A percentile compares a stretch with the other conserved stretches of the same genome.
Evolutionary conservation across 768 basidiomycete genomes (phyloP).

Genomic region (Kwoniella heveanensis): DNA sequence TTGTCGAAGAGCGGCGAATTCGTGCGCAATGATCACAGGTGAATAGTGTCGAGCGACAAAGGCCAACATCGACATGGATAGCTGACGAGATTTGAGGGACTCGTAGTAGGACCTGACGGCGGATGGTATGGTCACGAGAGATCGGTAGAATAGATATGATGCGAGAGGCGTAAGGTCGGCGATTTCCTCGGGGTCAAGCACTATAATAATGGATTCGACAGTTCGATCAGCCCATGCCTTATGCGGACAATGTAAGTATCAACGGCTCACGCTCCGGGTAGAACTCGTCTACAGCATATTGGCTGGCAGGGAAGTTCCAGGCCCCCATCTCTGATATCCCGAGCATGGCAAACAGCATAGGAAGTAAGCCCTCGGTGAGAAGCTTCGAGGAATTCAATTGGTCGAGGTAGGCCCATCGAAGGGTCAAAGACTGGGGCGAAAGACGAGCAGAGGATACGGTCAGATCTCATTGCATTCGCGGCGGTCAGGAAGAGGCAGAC

Average conservation of each 20-base stretch:
- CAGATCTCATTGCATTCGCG: too few relatives aligned
- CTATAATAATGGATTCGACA: too few relatives aligned
- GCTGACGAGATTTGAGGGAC: slow-evolving; percentile 84
- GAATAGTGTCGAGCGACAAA: slow-evolving; percentile 87
- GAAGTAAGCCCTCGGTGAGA: slow-evolving; percentile 69
- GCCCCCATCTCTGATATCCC: slow-evolving; percentile 66
- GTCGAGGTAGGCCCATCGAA: slow-evolving; percentile 80
- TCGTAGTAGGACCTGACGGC: slow-evolving; percentile 82
- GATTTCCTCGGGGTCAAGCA: slow-evolving; percentile 47
- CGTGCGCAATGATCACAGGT: slow-evolving; percentile 78
- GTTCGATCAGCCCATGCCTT: too few relatives aligned
- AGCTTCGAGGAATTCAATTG: slow-evolving; percentile 74
- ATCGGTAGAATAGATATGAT: slow-evolving; percentile 85
- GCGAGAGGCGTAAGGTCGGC: slow-evolving; percentile 62
- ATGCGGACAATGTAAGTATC: too few relatives aligned
- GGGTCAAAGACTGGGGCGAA: slow-evolving; percentile 72
- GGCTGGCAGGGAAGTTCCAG: slow-evolving; percentile 74
- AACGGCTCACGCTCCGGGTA: slow-evolving; percentile 61
- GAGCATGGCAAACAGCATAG: slow-evolving; percentile 69
- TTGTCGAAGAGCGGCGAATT: slow-evolving; percentile 68
- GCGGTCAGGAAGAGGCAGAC: too few relatives aligned
- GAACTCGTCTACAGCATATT: slow-evolving; percentile 83
- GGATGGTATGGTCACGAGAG: slow-evolving; percentile 78
- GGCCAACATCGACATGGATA: slow-evolving; percentile 71
- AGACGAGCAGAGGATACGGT: too few relatives aligned